Conservation (phyloP, 1,284 basidiomycete species). For the Stygiomarasmius scandens region DNA sequence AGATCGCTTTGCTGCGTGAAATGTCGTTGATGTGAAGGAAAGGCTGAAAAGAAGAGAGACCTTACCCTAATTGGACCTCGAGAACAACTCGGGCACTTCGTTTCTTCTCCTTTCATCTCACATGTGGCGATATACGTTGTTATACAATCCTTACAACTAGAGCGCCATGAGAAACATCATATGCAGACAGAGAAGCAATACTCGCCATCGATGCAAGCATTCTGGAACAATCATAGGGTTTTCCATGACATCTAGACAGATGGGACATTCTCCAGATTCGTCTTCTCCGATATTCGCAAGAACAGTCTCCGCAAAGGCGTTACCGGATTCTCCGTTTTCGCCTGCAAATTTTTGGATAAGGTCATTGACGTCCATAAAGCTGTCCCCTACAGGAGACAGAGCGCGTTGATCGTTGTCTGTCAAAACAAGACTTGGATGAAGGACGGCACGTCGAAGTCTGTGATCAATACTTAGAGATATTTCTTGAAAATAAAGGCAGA, state of each 20-base stretch:
- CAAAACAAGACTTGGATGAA: conserved; percentile 81
- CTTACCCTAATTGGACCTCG: conserved; percentile 64
- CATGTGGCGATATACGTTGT: conserved; percentile 67
- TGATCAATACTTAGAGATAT: conserved; percentile 14
- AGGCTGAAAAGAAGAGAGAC: neutral
- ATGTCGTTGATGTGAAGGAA: neutral
- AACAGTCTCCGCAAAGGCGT: conserved; percentile 56
- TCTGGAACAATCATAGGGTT: conserved; percentile 70
- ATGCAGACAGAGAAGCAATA: neutral
- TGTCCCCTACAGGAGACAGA: conserved; percentile 44
- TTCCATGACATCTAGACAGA: conserved; percentile 81
- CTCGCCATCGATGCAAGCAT: conserved; percentile 80
- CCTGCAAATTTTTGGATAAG: conserved; percentile 65
- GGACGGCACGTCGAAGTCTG: conserved; percentile 80
- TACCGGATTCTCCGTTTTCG: conserved; percentile 39
- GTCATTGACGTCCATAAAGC: conserved; percentile 58
- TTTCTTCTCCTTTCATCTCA: conserved; percentile 66
- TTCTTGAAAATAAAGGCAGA: conserved; percentile 7
- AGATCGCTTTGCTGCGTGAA: conserved; percentile 57
- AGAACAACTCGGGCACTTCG: conserved; percentile 74
- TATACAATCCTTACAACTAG: conserved; percentile 85
- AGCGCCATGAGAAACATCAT: neutral
- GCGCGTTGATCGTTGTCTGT: conserved; percentile 48
- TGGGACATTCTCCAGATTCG: conserved; percentile 70
- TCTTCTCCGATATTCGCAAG: conserved; percentile 34